phyloP scores from a whole-genome alignment of 805 yeast species.

The Schwanniomyces vanrijiae region DNA sequence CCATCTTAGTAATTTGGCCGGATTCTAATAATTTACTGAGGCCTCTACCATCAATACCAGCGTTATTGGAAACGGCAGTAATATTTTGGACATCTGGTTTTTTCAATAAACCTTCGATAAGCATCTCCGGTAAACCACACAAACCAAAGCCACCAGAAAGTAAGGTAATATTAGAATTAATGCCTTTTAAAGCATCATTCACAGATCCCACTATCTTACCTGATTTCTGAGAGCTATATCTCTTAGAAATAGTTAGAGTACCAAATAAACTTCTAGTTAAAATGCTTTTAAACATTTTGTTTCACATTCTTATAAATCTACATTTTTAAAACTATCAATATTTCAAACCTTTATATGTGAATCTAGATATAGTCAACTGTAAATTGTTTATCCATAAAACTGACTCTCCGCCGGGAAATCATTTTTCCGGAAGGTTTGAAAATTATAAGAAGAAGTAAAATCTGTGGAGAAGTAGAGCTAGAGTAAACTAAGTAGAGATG shows the following conservation, averaged over 20 bases:
- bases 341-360: slow-evolving; percentile 1
- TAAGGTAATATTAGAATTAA: slow-evolving; percentile 29
- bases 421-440: background rate
- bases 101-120: slow-evolving; percentile 35
- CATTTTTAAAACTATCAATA: background rate
- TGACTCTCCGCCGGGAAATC: background rate
- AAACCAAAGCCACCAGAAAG: slow-evolving; percentile 53
- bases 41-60: slow-evolving; percentile 47
- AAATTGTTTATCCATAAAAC: background rate
- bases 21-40: slow-evolving; percentile 38
- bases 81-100: slow-evolving; percentile 33
- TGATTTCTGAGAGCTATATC: background rate
- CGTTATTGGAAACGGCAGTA: slow-evolving; percentile 49
- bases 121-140: slow-evolving; percentile 48
- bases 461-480: background rate
- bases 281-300: background rate
- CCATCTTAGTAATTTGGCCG: slow-evolving; percentile 45
- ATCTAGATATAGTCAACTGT: background rate
- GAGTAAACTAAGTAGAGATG: background rate
- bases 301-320: background rate
- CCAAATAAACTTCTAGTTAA: background rate
- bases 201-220: slow-evolving; percentile 15
- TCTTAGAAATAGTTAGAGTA: background rate
- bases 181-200: slow-evolving; percentile 30
- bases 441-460: background rate